Conservation (phyloP, 495 filamentous ascomycete species). For the Aspergillus olivimuriae region DNA sequence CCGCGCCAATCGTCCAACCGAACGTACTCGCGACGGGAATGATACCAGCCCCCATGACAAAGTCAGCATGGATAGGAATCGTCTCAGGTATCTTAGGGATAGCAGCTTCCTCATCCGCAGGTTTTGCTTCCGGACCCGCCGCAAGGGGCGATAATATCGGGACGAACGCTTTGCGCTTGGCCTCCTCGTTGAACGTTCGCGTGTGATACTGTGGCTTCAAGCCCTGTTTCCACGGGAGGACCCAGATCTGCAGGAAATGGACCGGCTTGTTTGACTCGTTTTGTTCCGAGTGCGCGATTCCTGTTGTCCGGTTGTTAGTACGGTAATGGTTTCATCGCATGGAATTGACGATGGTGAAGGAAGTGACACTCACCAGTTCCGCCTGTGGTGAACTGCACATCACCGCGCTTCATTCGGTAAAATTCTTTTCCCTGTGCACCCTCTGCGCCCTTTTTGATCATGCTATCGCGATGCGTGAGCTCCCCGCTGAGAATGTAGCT, state of each 20-base stretch:
- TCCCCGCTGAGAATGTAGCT: constrained; percentile 73
- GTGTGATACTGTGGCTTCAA: constrained; percentile 68
- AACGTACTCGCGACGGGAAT: constrained; percentile 50
- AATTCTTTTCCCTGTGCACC: constrained; percentile 48
- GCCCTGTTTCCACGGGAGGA: constrained; percentile 59
- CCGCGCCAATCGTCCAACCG: constrained; percentile 55
- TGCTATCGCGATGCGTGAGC: constrained; percentile 73
- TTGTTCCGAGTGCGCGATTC: constrained; percentile 71
- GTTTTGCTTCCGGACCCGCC: constrained; percentile 51
- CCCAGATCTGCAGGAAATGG: constrained; percentile 83
- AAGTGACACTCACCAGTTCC: constrained; percentile 52
- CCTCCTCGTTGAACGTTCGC: constrained; percentile 57
- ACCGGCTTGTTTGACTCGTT: constrained; percentile 61
- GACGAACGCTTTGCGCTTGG: constrained; percentile 61
- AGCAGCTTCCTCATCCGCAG: constrained; percentile 50
- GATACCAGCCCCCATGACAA: constrained; percentile 67
- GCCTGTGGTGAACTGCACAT: constrained; percentile 78
- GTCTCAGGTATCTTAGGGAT: constrained; percentile 51
- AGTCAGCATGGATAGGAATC: constrained; percentile 75
- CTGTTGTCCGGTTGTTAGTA: too few relatives aligned
- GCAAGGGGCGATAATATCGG: constrained; percentile 65
- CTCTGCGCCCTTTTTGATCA: constrained; percentile 55
- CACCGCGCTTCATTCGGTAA: constrained; percentile 66
- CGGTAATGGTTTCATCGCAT: too few relatives aligned
- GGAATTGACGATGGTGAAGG: too few relatives aligned